Base-by-base conservation (phyloP, 2,329 filamentous ascomycete genomes). In the Chalara sp. region DNA sequence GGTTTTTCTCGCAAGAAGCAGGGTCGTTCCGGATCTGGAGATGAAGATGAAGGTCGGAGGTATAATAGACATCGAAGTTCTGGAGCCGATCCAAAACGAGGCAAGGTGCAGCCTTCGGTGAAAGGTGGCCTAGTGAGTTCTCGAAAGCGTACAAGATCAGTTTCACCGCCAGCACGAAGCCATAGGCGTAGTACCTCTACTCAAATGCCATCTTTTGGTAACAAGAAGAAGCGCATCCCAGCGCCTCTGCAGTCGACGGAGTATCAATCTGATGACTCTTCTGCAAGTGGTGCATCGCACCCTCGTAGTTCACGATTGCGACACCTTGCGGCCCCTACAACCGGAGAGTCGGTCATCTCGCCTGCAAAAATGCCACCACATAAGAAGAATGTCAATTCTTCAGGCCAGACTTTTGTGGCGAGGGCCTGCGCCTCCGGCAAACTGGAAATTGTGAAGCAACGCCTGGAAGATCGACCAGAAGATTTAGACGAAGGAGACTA, bases 401-500 rank as follows among this genome's bases (percentile, higher is more conserved):
- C 95, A 65, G 93, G 93, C 28, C 87, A 95, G 59, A 99, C 93
- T 5, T 80, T 86, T 48, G 75, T 99, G 29, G 90, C 92, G n/a
- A 83, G 91, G 57, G 90, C 92, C 31, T 95, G 90, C 67, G 88
- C 91, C 37, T 84, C 85, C 59, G 89, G 90, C 47, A 89, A 95
- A 63, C 79, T 93, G 50, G 87, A 92, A 1, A 75, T 76, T 7
- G 90, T 89, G 12, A 91, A 87, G 65, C 78, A 81, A 44, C 53
- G 59, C 81, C 87, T 56, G 32, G 74, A 79, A 6, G 88, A 95
- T 64, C 81, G 90, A 21, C 90, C 89, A 0, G 88, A 95, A 55
- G 90, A 97, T 67, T 69, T 97, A 49, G 88, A 99, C 60, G 80
- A 91, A 52, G 83, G 88, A 29, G 93, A 99, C 64, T 95, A 96